Evolutionary conservation across 2,329 filamentous ascomycete genomes (phyloP).

Genomic region (Herpotrichia juniperi): DNA sequence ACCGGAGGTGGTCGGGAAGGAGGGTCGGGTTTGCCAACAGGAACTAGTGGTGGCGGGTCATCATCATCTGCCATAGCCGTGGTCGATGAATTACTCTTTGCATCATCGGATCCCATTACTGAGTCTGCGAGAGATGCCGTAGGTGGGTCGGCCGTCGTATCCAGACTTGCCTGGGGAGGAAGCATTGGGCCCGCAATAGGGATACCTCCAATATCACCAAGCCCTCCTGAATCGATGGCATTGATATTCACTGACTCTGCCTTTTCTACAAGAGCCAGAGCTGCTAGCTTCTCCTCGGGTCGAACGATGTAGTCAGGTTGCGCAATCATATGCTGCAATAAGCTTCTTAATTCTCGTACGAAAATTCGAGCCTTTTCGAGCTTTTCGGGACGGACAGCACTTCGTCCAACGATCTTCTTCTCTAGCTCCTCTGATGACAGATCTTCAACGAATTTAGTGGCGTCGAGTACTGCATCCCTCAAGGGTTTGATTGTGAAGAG

Average conservation of each 20-base stretch:
- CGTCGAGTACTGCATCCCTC: slow-evolving; percentile 78
- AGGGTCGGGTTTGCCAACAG: slow-evolving; percentile 33
- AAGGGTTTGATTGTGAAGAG: slow-evolving; percentile 87
- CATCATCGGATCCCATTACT: slow-evolving; percentile 29
- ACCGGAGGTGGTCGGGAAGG: slow-evolving; percentile 63
- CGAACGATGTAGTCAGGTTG: slow-evolving; percentile 67
- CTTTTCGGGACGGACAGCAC: slow-evolving; percentile 66
- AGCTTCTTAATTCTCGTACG: slow-evolving; percentile 70
- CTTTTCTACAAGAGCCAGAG: slow-evolving; percentile 72
- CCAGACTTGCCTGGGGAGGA: slow-evolving; percentile 32
- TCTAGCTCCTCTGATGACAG: slow-evolving; percentile 67
- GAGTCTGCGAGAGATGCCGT: slow-evolving; percentile 22
- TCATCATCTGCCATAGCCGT: slow-evolving; percentile 16
- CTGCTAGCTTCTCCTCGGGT: slow-evolving; percentile 78
- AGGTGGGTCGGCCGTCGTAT: slow-evolving; percentile 27
- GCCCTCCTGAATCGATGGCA: slow-evolving; percentile 10
- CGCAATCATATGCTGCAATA: slow-evolving; percentile 75
- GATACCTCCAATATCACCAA: slow-evolving; percentile 52
- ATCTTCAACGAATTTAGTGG: slow-evolving; percentile 73
- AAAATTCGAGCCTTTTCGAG: slow-evolving; percentile 71
- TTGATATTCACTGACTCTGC: slow-evolving; percentile 11
- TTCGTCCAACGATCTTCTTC: slow-evolving; percentile 75
- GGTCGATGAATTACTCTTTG: slow-evolving; percentile 27
- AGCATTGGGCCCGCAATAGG: slow-evolving; percentile 54
- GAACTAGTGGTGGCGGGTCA: slow-evolving; percentile 13